phyloP scores from a whole-genome alignment of 768 basidiomycete genomes.

The Roridomyces roridus region DNA sequence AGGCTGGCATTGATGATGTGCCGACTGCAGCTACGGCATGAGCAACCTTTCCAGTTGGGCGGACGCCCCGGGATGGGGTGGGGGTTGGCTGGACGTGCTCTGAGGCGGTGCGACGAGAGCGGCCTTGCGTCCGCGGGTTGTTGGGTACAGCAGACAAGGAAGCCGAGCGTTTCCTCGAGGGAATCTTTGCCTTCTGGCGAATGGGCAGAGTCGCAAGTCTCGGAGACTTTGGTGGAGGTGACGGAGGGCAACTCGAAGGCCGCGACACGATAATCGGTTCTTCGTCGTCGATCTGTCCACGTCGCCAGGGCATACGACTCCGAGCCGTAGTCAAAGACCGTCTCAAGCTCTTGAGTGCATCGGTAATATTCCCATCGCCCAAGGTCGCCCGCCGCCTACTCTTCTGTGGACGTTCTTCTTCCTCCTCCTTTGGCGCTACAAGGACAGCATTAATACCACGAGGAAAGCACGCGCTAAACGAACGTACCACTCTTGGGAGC shows the following conservation, averaged over 20 bases:
- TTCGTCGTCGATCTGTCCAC: conserved; percentile 10
- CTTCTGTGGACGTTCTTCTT: not conserved
- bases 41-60: no score
- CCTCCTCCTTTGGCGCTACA: no score
- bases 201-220: not conserved
- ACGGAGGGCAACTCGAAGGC: conserved; percentile 2
- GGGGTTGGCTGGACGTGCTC: conserved; percentile 10
- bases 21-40: no score
- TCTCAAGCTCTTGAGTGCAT: conserved; percentile 13
- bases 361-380: not conserved
- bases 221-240: not conserved
- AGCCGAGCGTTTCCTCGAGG: not conserved
- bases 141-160: not conserved
- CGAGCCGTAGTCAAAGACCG: conserved; percentile 18
- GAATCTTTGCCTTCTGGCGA: no score
- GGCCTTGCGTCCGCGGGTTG: not conserved
- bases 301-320: not conserved
- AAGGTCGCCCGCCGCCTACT: not conserved
- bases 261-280: conserved; percentile 15
- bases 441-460: no score
- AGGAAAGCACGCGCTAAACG: no score
- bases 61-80: no score
- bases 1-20: no score
- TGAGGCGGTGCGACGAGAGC: conserved; percentile 8
- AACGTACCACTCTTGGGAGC: no score